Evolutionary conservation across 345 rosid genomes (phyloP).

Genomic region (Ricinus communis): DNA sequence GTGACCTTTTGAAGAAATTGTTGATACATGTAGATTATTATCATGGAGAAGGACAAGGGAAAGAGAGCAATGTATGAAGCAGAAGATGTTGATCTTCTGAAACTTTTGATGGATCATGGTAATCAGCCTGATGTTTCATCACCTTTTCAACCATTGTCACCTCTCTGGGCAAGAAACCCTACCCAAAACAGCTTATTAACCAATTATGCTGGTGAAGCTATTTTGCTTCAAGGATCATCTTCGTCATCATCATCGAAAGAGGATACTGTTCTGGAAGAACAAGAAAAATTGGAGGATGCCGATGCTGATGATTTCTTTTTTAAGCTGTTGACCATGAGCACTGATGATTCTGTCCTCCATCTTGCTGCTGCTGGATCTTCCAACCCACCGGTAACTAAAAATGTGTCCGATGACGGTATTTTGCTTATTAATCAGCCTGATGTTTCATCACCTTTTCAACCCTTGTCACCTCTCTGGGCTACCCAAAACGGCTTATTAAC

Average conservation of each 20-base stretch:
- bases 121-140: neutral
- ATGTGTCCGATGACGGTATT: too few species aligned
- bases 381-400: too few species aligned
- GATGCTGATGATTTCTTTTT: neutral
- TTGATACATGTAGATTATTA: too few species aligned
- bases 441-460: too few species aligned
- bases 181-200: too few species aligned
- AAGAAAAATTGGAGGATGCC: neutral
- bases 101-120: neutral
- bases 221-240: neutral
- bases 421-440: too few species aligned
- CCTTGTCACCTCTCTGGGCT: too few species aligned
- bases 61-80: conserved; percentile 10
- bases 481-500: too few species aligned
- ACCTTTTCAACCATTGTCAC: neutral
- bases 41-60: conserved; percentile 18
- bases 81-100: conserved; percentile 15
- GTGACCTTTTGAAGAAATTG: too few species aligned
- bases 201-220: neutral
- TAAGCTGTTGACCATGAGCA: neutral
- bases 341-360: too few species aligned
- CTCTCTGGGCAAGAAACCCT: too few species aligned
- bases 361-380: too few species aligned
- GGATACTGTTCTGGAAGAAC: neutral
- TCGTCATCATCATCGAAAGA: neutral